These are phyloP conservation scores for Fusarium sp. DNA, from an alignment of 2,329 filamentous ascomycete species.

Conservation along the genomic window DNA sequence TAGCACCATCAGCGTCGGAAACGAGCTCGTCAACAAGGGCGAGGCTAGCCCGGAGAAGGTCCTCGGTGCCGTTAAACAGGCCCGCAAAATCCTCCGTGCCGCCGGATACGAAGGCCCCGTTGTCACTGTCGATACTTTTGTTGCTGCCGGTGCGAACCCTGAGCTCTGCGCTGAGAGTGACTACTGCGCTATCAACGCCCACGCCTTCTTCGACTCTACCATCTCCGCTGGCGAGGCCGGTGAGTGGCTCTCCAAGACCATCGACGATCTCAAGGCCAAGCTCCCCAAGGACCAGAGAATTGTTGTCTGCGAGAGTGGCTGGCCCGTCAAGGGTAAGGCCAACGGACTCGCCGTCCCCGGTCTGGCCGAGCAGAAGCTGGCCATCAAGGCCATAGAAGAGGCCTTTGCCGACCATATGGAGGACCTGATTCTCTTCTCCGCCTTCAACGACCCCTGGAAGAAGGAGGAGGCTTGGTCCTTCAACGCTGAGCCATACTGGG, in stretches of 20 bases:
- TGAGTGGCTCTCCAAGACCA: constrained; percentile 71
- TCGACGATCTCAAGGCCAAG: constrained; percentile 56
- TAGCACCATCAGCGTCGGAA: constrained; percentile 81
- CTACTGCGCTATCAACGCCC: constrained; percentile 84
- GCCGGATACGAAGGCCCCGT: constrained; percentile 79
- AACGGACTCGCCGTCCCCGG: constrained; percentile 80
- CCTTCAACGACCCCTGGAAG: constrained; percentile 88
- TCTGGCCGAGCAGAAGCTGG: constrained; percentile 72
- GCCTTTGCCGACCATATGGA: constrained; percentile 64
- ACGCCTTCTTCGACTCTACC: constrained; percentile 83
- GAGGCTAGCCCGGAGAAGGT: constrained; percentile 65
- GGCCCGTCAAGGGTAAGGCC: constrained; percentile 76
- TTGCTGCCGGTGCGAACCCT: constrained; percentile 73
- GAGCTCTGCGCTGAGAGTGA: constrained; percentile 79
- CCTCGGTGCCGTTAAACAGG: constrained; percentile 67
- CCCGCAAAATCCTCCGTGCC: constrained; percentile 67
- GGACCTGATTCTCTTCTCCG: constrained; percentile 79
- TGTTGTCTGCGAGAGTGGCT: constrained; percentile 86
- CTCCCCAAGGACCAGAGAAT: constrained; percentile 67
- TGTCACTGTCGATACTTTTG: constrained; percentile 84
- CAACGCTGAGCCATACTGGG: constrained; percentile 83
- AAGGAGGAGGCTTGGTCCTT: constrained; percentile 70
- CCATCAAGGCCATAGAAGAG: constrained; percentile 73
- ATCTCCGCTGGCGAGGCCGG: constrained; percentile 72
- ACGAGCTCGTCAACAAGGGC: constrained; percentile 80